Evolutionary conservation across 169 alveolate species (phyloP).

Genomic region (Theileria luwenshuni): DNA sequence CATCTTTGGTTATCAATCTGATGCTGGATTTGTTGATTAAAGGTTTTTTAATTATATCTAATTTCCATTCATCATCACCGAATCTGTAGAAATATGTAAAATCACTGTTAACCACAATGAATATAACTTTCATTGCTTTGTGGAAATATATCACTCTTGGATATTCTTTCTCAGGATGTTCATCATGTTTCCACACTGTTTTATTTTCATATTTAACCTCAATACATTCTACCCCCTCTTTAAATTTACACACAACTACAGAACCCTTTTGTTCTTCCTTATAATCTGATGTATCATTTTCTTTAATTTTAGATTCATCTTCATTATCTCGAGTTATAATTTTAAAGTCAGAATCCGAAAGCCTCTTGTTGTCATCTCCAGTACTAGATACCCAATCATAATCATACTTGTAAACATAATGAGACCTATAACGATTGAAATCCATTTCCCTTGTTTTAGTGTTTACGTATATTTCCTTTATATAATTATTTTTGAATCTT

Average conservation of each 20-base stretch:
- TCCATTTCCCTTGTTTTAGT: not conserved
- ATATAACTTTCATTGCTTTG: not conserved
- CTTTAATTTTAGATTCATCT: not conserved
- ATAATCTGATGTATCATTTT: not conserved
- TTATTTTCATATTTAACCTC: not conserved
- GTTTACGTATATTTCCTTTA: not conserved
- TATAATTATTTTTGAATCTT: no score
- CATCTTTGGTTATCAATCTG: not conserved
- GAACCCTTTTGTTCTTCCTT: not conserved
- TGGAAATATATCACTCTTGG: slow-evolving; percentile 6
- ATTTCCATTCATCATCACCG: slow-evolving; percentile 11
- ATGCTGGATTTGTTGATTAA: not conserved
- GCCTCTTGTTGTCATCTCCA: not conserved
- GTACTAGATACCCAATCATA: not conserved
- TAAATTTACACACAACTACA: not conserved
- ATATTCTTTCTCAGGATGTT: not conserved
- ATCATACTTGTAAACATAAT: not conserved
- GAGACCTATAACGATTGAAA: not conserved
- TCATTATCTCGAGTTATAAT: not conserved
- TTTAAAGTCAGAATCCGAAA: not conserved
- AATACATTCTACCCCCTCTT: not conserved
- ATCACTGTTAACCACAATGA: not conserved
- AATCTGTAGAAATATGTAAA: slow-evolving; percentile 3
- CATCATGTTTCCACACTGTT: not conserved
- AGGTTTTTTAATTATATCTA: not conserved